Evolutionary conservation across 768 basidiomycete species (phyloP).

Genomic region (Pilatotrama ljubarskyi): DNA sequence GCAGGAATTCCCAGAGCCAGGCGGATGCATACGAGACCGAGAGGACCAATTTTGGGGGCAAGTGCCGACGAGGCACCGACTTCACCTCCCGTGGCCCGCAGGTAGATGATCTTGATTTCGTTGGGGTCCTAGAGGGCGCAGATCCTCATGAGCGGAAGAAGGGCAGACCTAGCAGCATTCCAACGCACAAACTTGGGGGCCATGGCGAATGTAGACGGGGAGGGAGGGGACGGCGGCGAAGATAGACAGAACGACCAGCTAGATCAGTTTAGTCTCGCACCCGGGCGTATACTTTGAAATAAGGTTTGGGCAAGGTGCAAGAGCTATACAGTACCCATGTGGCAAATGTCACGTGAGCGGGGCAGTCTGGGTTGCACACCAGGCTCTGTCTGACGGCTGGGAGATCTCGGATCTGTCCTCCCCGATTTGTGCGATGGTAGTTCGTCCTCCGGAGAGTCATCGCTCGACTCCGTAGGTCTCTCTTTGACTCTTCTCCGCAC

Average conservation of each 20-base stretch:
- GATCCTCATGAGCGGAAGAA: not conserved
- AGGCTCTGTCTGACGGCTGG: constrained; percentile 11
- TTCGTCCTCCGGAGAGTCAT: not conserved
- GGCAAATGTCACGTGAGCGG: constrained; percentile 20
- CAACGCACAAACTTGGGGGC: constrained; percentile 74
- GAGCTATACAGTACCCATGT: constrained; percentile 54
- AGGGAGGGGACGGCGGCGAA: constrained; percentile 34
- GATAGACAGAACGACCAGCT: constrained; percentile 19
- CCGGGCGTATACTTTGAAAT: constrained; percentile 33
- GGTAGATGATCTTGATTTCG: constrained; percentile 99
- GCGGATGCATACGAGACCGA: constrained; percentile 83
- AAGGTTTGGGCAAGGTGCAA: constrained; percentile 55
- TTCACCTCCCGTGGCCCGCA: constrained; percentile 98
- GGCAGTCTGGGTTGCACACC: not conserved
- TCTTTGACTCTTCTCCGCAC: not conserved
- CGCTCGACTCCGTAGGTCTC: not conserved
- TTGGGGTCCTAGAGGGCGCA: constrained; percentile 75
- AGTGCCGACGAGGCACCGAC: constrained; percentile 98
- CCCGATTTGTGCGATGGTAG: constrained; percentile 14
- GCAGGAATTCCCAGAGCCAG: not conserved
- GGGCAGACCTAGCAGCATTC: not conserved
- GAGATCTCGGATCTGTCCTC: constrained; percentile 11
- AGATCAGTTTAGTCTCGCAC: constrained; percentile 20
- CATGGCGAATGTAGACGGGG: constrained; percentile 47
- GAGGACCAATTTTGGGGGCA: constrained; percentile 99